A percentile compares a stretch with the other conserved stretches of the same genome.
Conservation (phyloP, 2,329 filamentous ascomycete genomes). For the Cladophialophora psammophila region DNA sequence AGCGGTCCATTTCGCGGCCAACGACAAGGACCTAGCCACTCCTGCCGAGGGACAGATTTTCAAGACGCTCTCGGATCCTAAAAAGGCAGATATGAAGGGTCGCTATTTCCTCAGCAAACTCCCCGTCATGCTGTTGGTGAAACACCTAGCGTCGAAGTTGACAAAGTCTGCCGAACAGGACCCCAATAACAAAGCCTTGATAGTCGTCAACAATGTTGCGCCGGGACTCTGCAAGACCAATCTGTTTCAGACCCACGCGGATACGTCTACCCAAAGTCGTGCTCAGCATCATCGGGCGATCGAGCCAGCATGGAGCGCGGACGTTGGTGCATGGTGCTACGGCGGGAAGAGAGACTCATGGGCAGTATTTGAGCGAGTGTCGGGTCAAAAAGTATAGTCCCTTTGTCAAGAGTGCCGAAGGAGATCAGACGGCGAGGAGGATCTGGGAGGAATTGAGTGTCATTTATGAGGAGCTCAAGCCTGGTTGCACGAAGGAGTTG, state of each 20-base stretch:
- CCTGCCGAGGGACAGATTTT: slow-evolving; percentile 33
- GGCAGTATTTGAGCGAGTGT: slow-evolving; percentile 55
- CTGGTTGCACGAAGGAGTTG: slow-evolving; percentile 30
- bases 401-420: slow-evolving; percentile 33
- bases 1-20: slow-evolving; percentile 49
- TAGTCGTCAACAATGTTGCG: slow-evolving; percentile 61
- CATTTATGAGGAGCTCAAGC: slow-evolving; percentile 28
- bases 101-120: slow-evolving; percentile 58
- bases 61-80: slow-evolving; percentile 41
- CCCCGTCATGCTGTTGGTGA: slow-evolving; percentile 32
- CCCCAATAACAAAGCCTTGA: slow-evolving; percentile 38
- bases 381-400: slow-evolving; percentile 36
- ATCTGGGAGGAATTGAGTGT: slow-evolving; percentile 29
- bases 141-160: slow-evolving; percentile 27
- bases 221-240: slow-evolving; percentile 62
- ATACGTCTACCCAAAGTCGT: slow-evolving; percentile 6
- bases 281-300: slow-evolving; percentile 47
- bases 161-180: slow-evolving; percentile 35
- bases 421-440: slow-evolving; percentile 27
- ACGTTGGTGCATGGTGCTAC: slow-evolving; percentile 51
- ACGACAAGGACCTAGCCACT: slow-evolving; percentile 38
- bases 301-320: slow-evolving; percentile 57
- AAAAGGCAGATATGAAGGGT: slow-evolving; percentile 48
- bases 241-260: slow-evolving; percentile 49
- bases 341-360: slow-evolving; percentile 54